A percentile compares a stretch with the other conserved stretches of the same genome.
Evolutionary conservation across 176 grass and related monocot genomes (phyloP).

Genomic region (Alloteropsis semialata): DNA sequence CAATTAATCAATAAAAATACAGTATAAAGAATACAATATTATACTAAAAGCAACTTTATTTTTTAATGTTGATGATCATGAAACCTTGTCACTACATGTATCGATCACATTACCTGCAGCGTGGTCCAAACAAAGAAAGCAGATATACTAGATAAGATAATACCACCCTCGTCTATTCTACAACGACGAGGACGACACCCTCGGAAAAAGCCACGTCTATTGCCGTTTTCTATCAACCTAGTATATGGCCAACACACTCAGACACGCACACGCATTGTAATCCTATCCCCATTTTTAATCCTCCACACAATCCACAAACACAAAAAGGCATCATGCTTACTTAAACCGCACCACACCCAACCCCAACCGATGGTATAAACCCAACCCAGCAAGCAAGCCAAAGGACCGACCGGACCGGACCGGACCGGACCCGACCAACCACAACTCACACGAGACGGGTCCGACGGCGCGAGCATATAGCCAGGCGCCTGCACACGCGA

Average conservation of each 20-base stretch:
- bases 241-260: background rate
- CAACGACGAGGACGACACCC: too few species aligned
- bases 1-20: too few species aligned
- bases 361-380: background rate
- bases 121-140: background rate
- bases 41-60: background rate
- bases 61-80: background rate
- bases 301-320: background rate
- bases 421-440: background rate
- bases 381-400: background rate
- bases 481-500: background rate
- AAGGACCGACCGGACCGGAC: too few species aligned
- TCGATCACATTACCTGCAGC: background rate
- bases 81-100: background rate
- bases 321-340: slow-evolving; percentile 16
- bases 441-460: too few species aligned
- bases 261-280: background rate
- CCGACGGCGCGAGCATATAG: background rate
- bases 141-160: background rate
- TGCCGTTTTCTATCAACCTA: background rate
- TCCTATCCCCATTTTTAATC: background rate
- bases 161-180: too few species aligned
- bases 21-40: background rate
- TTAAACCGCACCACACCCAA: slow-evolving; percentile 35
- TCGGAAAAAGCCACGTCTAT: background rate